A percentile compares a stretch with the other conserved stretches of the same genome.
phyloP scores from a whole-genome alignment of 768 basidiomycete species.

The Collybia sordida region DNA sequence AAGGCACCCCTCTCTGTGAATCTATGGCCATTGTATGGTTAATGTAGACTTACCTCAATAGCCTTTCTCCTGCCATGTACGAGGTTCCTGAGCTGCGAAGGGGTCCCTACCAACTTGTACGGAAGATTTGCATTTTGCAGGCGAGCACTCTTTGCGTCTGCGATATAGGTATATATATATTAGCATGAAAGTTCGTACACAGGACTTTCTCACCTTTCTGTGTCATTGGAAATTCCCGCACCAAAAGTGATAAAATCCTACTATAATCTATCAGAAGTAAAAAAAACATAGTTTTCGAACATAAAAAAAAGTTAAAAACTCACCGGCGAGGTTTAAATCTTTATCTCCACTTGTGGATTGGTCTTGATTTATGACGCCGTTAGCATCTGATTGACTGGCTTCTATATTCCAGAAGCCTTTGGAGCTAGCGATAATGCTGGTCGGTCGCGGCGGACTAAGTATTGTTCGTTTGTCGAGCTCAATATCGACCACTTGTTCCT shows the following conservation, averaged over 20 bases:
- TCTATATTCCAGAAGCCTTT: slow-evolving; percentile 39
- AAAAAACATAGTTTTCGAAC: slow-evolving; percentile 5
- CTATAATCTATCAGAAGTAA: slow-evolving; percentile 17
- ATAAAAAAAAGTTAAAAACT: not conserved
- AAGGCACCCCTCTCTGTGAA: not conserved
- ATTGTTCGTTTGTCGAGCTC: slow-evolving; percentile 49
- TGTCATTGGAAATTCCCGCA: slow-evolving; percentile 42
- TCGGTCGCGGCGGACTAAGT: slow-evolving; percentile 30
- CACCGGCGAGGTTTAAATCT: slow-evolving; percentile 2
- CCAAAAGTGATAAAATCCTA: slow-evolving; percentile 28
- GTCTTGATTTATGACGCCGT: not conserved
- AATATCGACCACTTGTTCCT: slow-evolving; percentile 53
- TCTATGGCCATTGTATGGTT: not conserved
- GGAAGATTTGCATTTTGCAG: slow-evolving; percentile 27
- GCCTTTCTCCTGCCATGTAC: slow-evolving; percentile 48
- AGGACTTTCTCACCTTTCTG: slow-evolving; percentile 28
- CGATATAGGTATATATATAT: too few species aligned
- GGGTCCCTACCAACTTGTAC: slow-evolving; percentile 37
- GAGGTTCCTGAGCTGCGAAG: slow-evolving; percentile 33
- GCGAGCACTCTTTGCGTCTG: slow-evolving; percentile 26
- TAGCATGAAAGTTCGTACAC: too few species aligned
- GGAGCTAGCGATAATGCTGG: slow-evolving; percentile 29
- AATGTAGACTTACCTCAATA: slow-evolving; percentile 38
- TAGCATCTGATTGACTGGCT: not conserved
- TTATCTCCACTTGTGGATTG: not conserved